These are phyloP conservation scores for Annulohypoxylon truncatum DNA, from an alignment of 2,329 filamentous ascomycete species.

Conservation along the genomic window DNA sequence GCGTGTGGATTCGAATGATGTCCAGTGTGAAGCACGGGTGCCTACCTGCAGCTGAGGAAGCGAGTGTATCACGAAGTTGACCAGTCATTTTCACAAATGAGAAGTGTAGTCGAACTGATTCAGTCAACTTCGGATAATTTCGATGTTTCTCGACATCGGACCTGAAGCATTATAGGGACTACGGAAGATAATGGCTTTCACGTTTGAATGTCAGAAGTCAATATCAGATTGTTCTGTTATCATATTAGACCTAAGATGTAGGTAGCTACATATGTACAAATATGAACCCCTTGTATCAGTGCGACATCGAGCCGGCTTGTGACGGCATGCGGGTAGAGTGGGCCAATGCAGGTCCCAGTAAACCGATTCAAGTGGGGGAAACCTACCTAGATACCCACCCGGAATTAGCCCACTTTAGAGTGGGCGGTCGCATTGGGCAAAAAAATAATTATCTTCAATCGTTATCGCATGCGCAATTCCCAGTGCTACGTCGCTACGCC, in stretches of 20 bases:
- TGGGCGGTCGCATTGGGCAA: slow-evolving; percentile 43
- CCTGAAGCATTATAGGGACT: too few relatives aligned
- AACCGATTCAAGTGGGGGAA: slow-evolving; percentile 5
- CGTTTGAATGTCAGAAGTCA: too few relatives aligned
- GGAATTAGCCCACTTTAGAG: background rate
- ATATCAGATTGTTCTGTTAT: too few relatives aligned
- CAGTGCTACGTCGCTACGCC: background rate
- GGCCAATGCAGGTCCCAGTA: slow-evolving; percentile 29
- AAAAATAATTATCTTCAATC: slow-evolving; percentile 40
- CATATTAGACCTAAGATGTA: background rate
- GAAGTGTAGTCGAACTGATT: background rate
- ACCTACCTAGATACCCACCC: background rate
- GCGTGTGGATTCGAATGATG: background rate
- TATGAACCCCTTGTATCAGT: background rate
- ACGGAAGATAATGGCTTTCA: too few relatives aligned
- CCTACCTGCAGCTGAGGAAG: background rate
- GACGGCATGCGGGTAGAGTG: slow-evolving; percentile 1
- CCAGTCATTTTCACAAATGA: background rate
- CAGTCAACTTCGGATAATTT: background rate
- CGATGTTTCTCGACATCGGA: too few relatives aligned
- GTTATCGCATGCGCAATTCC: slow-evolving; percentile 29
- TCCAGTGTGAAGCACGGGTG: background rate
- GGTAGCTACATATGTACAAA: background rate
- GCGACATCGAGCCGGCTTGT: background rate
- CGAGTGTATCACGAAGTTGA: background rate